Base-by-base conservation (phyloP, 768 basidiomycete genomes). In the Phallus indusiatus region DNA sequence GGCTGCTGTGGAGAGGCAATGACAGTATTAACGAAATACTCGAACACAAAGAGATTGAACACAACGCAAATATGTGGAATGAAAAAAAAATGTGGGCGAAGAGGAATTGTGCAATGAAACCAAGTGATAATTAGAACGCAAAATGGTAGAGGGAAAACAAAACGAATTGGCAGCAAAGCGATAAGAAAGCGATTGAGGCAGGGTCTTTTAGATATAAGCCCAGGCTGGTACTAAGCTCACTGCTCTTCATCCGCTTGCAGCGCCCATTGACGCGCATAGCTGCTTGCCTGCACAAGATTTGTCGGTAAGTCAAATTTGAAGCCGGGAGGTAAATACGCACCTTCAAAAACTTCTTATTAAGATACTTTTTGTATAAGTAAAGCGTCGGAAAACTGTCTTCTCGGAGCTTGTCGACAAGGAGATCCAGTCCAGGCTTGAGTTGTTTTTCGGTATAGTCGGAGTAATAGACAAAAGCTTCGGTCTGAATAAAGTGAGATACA, bases 271-370 rank as follows among this genome's bases (percentile, higher is more conserved):
- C 74, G 62, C 0, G 76, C 76, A 62, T 74, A 77, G 50, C 22
- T 51, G 28, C 57, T 59, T 3, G 57, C 57, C 57, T 59, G 20
- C n/a, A 16, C 20, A 34, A 16, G 4, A 12, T 34, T 8, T n/a
- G n/a, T n/a, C n/a, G n/a, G n/a, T n/a, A n/a, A n/a, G n/a, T n/a
- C 28, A 33, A 18, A 20, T 2, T 37, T 16, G 11, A n/a, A 47
- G 11, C 17, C 55, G 18, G 12, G 21, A 33, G 21, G n/a, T n/a
- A 28, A 48, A 28, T 48, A 24, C 68, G 67, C 6, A 76, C 95
- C 73, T 95, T 92, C 70, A 98, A 83, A 81, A 96, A 98, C 73
- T 93, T 94, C 84, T 94, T 96, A 79, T 90, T 82, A 49, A 92
- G 84, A 72, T 98, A 99, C 76, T 99, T 98, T 78, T 88, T 88